A percentile compares a stretch with the other conserved stretches of the same genome.
Evolutionary conservation across 2,329 filamentous ascomycete species (phyloP).

Genomic region (Monilinia fructigena): DNA sequence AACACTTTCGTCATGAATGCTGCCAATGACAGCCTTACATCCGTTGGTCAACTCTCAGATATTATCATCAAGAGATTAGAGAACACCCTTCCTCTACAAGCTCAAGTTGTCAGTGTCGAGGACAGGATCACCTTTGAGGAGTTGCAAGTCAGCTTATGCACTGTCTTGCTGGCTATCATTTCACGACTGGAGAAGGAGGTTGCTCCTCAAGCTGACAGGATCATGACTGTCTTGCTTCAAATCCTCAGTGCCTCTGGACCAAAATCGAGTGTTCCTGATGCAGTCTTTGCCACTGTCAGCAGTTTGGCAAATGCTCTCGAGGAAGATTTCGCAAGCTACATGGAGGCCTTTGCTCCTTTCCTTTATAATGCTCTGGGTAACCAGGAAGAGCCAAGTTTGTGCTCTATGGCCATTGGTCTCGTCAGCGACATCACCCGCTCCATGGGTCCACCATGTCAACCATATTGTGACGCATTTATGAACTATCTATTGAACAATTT

Average conservation of each 20-base stretch:
- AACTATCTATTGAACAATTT: constrained; percentile 94
- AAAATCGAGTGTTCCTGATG: constrained; percentile 94
- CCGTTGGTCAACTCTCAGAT: constrained; percentile 79
- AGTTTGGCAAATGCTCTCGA: constrained; percentile 89
- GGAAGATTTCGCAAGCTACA: constrained; percentile 93
- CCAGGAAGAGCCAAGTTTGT: constrained; percentile 90
- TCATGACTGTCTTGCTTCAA: constrained; percentile 86
- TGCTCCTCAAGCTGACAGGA: constrained; percentile 82
- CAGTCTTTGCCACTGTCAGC: constrained; percentile 87
- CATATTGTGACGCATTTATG: constrained; percentile 97
- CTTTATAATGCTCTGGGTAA: constrained; percentile 92
- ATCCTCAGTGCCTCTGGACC: constrained; percentile 73
- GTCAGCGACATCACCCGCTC: constrained; percentile 96
- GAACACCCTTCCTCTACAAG: constrained; percentile 83
- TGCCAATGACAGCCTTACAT: constrained; percentile 77
- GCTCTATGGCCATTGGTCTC: constrained; percentile 94
- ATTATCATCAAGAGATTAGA: constrained; percentile 89
- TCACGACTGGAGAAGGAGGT: constrained; percentile 90
- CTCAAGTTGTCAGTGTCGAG: constrained; percentile 93
- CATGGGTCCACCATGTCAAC: constrained; percentile 84
- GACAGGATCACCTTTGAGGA: constrained; percentile 95
- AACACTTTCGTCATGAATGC: constrained; percentile 92
- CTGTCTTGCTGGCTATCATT: constrained; percentile 87
- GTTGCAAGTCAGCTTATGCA: constrained; percentile 94
- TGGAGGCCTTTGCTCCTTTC: constrained; percentile 91